Evolutionary conservation across 2,329 filamentous ascomycete genomes (phyloP).

Genomic region (Talaromyces sp.): DNA sequence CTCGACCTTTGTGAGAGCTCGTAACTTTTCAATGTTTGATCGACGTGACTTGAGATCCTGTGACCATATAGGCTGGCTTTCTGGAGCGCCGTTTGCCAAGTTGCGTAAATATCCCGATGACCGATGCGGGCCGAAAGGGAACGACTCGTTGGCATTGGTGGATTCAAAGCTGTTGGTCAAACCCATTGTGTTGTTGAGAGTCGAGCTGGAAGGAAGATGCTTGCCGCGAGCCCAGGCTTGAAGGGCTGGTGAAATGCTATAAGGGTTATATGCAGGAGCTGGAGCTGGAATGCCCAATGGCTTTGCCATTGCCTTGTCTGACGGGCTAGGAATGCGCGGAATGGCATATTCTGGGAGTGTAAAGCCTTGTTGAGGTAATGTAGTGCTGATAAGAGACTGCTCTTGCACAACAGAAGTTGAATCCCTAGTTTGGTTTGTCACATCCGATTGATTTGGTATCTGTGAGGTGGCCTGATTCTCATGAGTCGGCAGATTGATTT

Average conservation of each 20-base stretch:
- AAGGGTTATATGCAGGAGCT: not conserved
- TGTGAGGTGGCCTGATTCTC: not conserved
- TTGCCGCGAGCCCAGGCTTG: conserved; percentile 6
- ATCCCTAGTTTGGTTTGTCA: not conserved
- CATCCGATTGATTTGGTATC: not conserved
- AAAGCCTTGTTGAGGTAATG: not conserved
- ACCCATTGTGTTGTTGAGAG: not conserved
- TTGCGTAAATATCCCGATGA: conserved; percentile 8
- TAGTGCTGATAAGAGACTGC: not conserved
- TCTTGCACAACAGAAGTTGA: not conserved
- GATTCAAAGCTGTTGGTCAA: not conserved
- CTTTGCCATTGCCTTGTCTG: conserved; percentile 16
- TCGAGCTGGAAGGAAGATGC: not conserved
- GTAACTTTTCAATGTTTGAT: not conserved
- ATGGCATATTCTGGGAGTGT: conserved; percentile 6
- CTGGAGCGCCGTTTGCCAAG: not conserved
- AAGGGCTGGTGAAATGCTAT: not conserved
- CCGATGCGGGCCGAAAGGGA: conserved; percentile 9
- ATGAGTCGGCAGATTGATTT: not conserved
- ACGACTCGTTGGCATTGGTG: conserved; percentile 8
- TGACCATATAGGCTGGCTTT: not conserved
- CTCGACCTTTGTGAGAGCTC: not conserved
- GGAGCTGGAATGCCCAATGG: not conserved
- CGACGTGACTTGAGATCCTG: not conserved
- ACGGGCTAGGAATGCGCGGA: conserved; percentile 14